Evolutionary conservation across 2,329 filamentous ascomycete genomes (phyloP), one percentile per base, ranked within the genome.

Genomic region (Sarocladiaceae sp.): DNA sequence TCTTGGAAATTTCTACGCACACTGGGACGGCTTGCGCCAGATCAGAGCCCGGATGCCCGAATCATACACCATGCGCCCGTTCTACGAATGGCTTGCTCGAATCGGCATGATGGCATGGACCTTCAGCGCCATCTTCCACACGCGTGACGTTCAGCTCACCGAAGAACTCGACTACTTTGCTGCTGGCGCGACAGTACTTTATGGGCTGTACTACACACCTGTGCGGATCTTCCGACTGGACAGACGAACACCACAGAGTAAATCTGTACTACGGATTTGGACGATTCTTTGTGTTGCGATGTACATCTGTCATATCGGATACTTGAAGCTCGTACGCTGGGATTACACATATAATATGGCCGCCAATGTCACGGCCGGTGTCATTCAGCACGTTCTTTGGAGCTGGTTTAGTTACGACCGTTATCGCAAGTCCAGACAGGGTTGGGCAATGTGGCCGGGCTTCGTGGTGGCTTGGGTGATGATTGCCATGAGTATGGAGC

Each of bases 331-430:
- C 59, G 89, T 92, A 76, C 76, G 78, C 17, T 99, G 94, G 88
- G 88, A 97, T 69, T 99, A 99, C 67, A 88, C 87, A 4, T 99
- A 99, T 73, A 99, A 99, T 67, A 97, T 99, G 91, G 84, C 87
- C 1, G 94, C 92, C 50, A 99, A 97, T 63, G 88, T 99, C 18
- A 83, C 80, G 3, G 82, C 33, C 11, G 94, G 94, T 3, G 75
- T 91, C 36, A 68, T 92, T 4, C 86, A 91, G 64, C 96, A 97
- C 62, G 50, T 85, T 3, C 71, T 97, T 53, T 97, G 94, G 94
- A 88, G 79, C 39, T 87, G 82, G 68, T 97, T 96, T 70, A 92
- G 88, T 65, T 82, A 88, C 59, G 73, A 74, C 58, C 80, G 86
- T 59, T 97, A 93, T 70, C 75, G 78, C 57, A 83, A 83, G 67